phyloP scores from a whole-genome alignment of 1,139 yeast genomes.

The Hanseniaspora sp. region DNA sequence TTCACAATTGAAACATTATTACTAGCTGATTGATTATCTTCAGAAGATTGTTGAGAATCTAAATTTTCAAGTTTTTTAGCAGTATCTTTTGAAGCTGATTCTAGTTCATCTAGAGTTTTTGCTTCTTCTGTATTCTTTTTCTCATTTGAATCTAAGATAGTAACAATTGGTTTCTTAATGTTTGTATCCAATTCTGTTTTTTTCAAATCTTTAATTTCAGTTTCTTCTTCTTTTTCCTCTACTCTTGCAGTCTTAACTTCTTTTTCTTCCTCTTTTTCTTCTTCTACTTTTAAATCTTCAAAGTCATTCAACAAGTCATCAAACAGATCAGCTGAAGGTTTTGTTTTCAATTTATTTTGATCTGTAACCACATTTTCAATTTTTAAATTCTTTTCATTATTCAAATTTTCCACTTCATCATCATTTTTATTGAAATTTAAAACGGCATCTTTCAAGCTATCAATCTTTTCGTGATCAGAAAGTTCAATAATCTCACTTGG shows the following conservation, averaged over 20 bases:
- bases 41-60: no score
- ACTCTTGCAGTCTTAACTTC: neutral
- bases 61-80: no score
- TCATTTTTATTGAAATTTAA: neutral
- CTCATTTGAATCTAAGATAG: no score
- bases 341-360: neutral
- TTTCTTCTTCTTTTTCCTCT: slow-evolving; percentile 9
- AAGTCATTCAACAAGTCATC: neutral
- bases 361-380: neutral
- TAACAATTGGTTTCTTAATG: no score
- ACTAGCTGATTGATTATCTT: no score
- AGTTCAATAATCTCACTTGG: neutral
- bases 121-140: no score
- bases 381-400: neutral
- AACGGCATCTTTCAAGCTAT: neutral
- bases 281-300: neutral
- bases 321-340: neutral
- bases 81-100: no score
- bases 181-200: neutral
- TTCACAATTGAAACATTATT: no score
- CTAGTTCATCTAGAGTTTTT: no score
- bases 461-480: neutral
- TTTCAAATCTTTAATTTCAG: neutral
- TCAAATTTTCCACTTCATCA: neutral
- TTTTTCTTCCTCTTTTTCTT: neutral